Conservation (phyloP, 106 monocot genomes). For the Dendrobium nobile region DNA sequence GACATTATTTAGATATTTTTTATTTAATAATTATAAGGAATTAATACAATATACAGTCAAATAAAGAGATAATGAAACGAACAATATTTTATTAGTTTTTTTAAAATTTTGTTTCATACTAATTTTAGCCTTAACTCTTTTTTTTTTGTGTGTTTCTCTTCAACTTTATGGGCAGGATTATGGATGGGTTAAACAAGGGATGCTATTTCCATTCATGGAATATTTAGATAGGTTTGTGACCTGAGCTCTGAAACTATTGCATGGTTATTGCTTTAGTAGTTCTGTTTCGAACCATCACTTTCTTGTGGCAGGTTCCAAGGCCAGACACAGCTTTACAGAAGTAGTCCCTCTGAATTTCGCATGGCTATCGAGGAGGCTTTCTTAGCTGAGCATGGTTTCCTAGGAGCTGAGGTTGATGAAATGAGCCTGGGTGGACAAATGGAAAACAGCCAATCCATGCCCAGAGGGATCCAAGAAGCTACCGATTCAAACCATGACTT, state of each 20-base stretch:
- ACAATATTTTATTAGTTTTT: neutral
- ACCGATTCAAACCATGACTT: constrained; percentile 61
- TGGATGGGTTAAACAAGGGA: constrained; percentile 91
- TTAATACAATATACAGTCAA: neutral
- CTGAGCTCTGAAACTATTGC: neutral
- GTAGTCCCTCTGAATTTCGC: constrained; percentile 50
- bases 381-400: constrained; percentile 72
- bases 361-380: constrained; percentile 91
- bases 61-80: neutral
- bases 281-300: neutral
- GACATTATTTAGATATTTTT: neutral
- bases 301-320: constrained; percentile 62
- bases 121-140: neutral
- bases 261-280: neutral
- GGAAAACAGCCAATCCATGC: constrained; percentile 15
- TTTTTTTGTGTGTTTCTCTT: constrained; percentile 5
- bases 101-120: neutral
- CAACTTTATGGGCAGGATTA: constrained; percentile 55
- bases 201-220: constrained; percentile 82
- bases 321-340: constrained; percentile 65
- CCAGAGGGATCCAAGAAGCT: constrained; percentile 42
- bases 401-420: constrained; percentile 21
- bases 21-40: neutral
- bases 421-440: constrained; percentile 13
- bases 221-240: constrained; percentile 67